Conservation (phyloP, 495 filamentous ascomycete genomes). For the Penicillium coprophilum region DNA sequence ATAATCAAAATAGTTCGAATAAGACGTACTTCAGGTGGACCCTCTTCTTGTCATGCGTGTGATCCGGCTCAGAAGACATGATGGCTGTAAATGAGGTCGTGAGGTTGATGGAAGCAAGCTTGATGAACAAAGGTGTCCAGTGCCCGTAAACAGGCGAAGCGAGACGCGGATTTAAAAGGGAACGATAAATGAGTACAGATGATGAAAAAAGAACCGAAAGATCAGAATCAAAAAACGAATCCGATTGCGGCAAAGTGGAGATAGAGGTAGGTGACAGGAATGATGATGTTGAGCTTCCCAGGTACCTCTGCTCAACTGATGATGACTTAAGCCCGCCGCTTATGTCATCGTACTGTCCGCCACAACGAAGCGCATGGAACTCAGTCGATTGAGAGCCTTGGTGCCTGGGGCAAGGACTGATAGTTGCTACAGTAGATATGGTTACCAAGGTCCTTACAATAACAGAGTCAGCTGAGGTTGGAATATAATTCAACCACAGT, state of each 20-base stretch:
- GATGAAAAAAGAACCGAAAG: slow-evolving; percentile 20
- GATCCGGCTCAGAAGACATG: slow-evolving; percentile 63
- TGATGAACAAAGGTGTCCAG: slow-evolving; percentile 18
- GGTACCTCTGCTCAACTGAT: slow-evolving; percentile 31
- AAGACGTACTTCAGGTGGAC: slow-evolving; percentile 79
- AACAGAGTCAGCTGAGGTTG: background rate
- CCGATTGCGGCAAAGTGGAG: slow-evolving; percentile 24
- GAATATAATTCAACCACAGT: no score
- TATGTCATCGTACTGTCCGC: slow-evolving; percentile 30
- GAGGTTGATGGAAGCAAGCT: slow-evolving; percentile 29
- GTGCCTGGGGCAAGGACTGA: slow-evolving; percentile 24
- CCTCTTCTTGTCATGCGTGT: slow-evolving; percentile 76
- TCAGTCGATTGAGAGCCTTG: slow-evolving; percentile 32
- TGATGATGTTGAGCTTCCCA: slow-evolving; percentile 35
- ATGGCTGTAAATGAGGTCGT: slow-evolving; percentile 28
- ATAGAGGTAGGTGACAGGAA: slow-evolving; percentile 21
- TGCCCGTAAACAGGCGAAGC: slow-evolving; percentile 19
- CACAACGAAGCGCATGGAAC: slow-evolving; percentile 46
- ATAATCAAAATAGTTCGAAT: slow-evolving; percentile 10
- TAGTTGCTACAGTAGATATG: background rate
- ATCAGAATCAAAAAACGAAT: slow-evolving; percentile 21
- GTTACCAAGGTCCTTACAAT: slow-evolving; percentile 1
- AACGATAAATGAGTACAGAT: slow-evolving; percentile 16
- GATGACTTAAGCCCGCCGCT: slow-evolving; percentile 43
- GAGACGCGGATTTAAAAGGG: slow-evolving; percentile 1